A percentile compares a stretch with the other conserved stretches of the same genome.
phyloP scores from a whole-genome alignment of 768 basidiomycete species.

The Naematelia aurantialba region DNA sequence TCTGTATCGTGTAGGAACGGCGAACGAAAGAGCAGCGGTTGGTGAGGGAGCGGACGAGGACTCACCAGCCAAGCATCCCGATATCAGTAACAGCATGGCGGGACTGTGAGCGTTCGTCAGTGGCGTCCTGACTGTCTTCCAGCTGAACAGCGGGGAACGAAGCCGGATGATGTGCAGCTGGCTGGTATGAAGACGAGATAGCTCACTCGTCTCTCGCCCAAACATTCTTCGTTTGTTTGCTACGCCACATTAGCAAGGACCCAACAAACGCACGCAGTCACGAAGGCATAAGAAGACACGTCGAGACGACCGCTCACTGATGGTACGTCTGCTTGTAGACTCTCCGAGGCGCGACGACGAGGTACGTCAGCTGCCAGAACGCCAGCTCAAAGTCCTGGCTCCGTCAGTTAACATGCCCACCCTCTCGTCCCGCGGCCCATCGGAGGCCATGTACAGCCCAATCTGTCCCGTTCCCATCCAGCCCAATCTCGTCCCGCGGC shows the following conservation, averaged over 20 bases:
- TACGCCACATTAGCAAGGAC: neutral
- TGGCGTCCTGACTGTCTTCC: too few relatives aligned
- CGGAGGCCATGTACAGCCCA: neutral
- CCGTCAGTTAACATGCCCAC: neutral
- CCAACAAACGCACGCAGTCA: conserved; percentile 4
- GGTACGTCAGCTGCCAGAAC: conserved; percentile 90
- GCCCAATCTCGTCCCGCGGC: neutral
- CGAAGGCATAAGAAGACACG: neutral
- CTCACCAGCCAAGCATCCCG: conserved; percentile 70
- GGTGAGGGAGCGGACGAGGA: too few relatives aligned
- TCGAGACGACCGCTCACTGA: conserved; percentile 67
- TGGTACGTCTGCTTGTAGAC: conserved; percentile 99
- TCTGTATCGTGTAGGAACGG: too few relatives aligned
- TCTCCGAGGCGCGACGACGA: conserved; percentile 84
- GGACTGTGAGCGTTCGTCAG: conserved; percentile 56
- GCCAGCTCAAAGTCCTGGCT: conserved; percentile 91
- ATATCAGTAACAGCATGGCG: conserved; percentile 82
- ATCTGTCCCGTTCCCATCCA: neutral
- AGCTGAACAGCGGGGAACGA: too few relatives aligned
- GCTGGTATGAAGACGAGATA: neutral
- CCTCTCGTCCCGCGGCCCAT: neutral
- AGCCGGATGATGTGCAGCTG: neutral
- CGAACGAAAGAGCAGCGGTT: too few relatives aligned
- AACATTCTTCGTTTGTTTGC: conserved; percentile 88
- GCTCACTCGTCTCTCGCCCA: conserved; percentile 86